phyloP scores from a whole-genome alignment of 768 basidiomycete species.

The Tulasnella sp. region DNA sequence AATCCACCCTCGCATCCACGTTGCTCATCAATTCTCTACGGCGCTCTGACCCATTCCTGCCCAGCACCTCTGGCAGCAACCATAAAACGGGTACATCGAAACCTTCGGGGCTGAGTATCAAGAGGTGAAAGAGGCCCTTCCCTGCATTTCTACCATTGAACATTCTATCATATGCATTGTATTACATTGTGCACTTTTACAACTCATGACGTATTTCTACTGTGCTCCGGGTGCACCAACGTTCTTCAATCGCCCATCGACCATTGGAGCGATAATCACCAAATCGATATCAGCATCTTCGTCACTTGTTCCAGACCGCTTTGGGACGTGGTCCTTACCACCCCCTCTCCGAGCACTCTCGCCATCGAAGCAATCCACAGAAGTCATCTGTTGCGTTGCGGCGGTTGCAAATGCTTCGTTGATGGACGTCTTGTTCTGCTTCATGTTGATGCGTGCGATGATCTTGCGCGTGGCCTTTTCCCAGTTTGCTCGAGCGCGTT shows the following conservation, averaged over 20 bases:
- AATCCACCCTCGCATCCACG: conserved; percentile 15
- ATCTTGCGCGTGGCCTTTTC: conserved; percentile 42
- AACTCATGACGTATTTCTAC: conserved; percentile 1
- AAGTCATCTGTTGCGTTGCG: conserved; percentile 61
- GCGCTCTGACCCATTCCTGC: conserved; percentile 15
- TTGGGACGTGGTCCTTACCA: conserved; percentile 26
- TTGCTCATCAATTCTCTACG: conserved; percentile 16
- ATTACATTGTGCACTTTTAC: background rate
- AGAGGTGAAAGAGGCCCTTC: background rate
- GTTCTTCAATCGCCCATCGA: conserved; percentile 58
- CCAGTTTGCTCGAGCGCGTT: conserved; percentile 27
- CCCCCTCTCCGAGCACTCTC: conserved; percentile 27
- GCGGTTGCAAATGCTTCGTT: conserved; percentile 42
- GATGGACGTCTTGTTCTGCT: conserved; percentile 25
- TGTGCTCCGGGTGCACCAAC: conserved; percentile 21
- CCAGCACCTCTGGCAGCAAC: conserved; percentile 1
- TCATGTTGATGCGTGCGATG: conserved; percentile 39
- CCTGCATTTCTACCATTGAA: conserved; percentile 1
- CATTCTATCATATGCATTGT: background rate
- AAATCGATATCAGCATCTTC: conserved; percentile 34
- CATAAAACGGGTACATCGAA: background rate
- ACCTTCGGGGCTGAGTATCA: background rate
- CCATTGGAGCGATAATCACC: conserved; percentile 43
- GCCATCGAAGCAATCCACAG: conserved; percentile 64
- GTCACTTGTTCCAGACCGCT: no score